Evolutionary conservation across 768 basidiomycete genomes (phyloP).

Genomic region (Russula ochroleuca): DNA sequence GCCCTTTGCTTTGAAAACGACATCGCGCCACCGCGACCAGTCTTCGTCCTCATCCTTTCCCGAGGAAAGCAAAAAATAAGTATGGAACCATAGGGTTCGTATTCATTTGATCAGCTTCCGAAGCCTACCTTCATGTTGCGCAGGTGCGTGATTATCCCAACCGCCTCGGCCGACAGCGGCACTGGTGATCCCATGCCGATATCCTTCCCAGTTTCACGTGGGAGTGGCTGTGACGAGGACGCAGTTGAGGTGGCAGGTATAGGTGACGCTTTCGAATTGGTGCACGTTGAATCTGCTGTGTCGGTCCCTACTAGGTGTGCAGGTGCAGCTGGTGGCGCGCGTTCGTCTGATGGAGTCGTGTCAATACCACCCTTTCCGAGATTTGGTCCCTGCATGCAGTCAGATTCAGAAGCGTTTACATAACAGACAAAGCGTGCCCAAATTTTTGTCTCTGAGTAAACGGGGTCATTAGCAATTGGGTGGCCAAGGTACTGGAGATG

Average conservation of each 20-base stretch:
- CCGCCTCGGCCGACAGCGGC: conserved; percentile 69
- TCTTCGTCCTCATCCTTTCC: conserved; percentile 79
- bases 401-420: background rate
- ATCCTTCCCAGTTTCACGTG: conserved; percentile 81
- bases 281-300: conserved; percentile 23
- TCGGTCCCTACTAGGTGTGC: conserved; percentile 35
- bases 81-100: conserved; percentile 3
- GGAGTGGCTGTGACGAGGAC: conserved; percentile 47
- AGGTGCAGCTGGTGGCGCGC: conserved; percentile 56
- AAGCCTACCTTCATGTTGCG: conserved; percentile 73
- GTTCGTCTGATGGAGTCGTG: conserved; percentile 60
- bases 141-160: conserved; percentile 69
- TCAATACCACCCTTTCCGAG: conserved; percentile 82
- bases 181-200: conserved; percentile 87
- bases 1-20: conserved; percentile 73
- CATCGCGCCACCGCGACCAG: conserved; percentile 84
- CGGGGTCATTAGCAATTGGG: conserved; percentile 92
- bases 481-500: conserved; percentile 93
- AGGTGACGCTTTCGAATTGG: background rate
- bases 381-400: conserved; percentile 51
- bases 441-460: conserved; percentile 77
- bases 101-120: background rate
- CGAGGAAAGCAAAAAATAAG: background rate
- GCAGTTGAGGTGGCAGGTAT: background rate
- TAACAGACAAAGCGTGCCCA: conserved; percentile 49